phyloP scores from a whole-genome alignment of 1,139 yeast genomes.

The Yamadazyma conglobata region DNA sequence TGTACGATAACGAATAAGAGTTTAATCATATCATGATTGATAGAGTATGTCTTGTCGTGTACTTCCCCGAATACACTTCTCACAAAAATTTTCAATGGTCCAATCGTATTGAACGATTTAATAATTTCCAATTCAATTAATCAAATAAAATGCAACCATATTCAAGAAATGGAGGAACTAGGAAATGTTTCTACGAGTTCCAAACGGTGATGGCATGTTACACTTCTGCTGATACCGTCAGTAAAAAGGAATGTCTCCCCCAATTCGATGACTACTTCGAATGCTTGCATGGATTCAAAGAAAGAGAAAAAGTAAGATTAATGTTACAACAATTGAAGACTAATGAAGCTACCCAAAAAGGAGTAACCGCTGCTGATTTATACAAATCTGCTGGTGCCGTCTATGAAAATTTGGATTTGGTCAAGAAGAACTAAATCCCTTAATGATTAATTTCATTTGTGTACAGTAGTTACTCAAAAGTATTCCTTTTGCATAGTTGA shows the following conservation, averaged over 20 bases:
- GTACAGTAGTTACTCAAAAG: slow-evolving; percentile 1
- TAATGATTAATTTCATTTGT: slow-evolving; percentile 1
- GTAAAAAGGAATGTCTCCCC: slow-evolving; percentile 44
- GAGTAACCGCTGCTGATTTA: slow-evolving; percentile 43
- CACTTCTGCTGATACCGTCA: slow-evolving; percentile 44
- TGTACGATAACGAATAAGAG: too few species aligned
- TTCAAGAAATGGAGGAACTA: slow-evolving; percentile 49
- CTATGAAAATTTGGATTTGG: slow-evolving; percentile 47
- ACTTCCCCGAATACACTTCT: slow-evolving; percentile 3
- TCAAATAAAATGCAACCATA: slow-evolving; percentile 43
- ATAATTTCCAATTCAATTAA: slow-evolving; percentile 7
- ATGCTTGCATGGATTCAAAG: slow-evolving; percentile 48
- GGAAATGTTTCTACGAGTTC: slow-evolving; percentile 50
- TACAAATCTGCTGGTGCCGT: slow-evolving; percentile 43
- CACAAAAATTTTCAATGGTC: slow-evolving; percentile 10
- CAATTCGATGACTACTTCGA: slow-evolving; percentile 47
- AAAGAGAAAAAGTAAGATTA: slow-evolving; percentile 45
- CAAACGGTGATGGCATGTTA: slow-evolving; percentile 45
- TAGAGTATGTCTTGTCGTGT: too few species aligned
- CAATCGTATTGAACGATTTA: slow-evolving; percentile 12
- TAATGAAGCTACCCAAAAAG: slow-evolving; percentile 37
- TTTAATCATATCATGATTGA: too few species aligned
- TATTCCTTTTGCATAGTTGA: slow-evolving; percentile 6
- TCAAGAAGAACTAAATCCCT: slow-evolving; percentile 19
- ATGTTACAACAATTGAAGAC: slow-evolving; percentile 48